Evolutionary conservation across 805 yeast genomes (phyloP).

Genomic region (Yarrowia hollandica): DNA sequence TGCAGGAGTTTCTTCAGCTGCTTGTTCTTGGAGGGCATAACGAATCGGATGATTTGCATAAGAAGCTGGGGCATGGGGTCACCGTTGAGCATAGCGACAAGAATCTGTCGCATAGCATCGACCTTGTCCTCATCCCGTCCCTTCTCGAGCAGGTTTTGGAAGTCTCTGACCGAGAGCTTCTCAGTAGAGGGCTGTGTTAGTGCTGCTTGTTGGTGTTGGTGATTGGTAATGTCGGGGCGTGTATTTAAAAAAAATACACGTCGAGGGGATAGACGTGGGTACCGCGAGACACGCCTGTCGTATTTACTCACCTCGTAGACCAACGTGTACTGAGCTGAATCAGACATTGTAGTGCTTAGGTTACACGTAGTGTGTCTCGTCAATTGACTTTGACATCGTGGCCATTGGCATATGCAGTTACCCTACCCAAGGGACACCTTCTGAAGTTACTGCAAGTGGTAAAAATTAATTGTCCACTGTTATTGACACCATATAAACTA

Average conservation of each 20-base stretch:
- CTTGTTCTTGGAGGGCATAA: slow-evolving; percentile 93
- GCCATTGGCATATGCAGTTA: slow-evolving; percentile 22
- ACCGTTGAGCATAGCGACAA: slow-evolving; percentile 85
- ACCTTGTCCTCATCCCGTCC: slow-evolving; percentile 86
- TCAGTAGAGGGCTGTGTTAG: slow-evolving; percentile 37
- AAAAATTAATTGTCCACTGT: no score
- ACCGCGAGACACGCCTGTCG: neutral
- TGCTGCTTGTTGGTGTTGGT: neutral
- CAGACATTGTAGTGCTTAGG: slow-evolving; percentile 45
- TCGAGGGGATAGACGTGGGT: neutral
- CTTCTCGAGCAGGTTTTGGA: slow-evolving; percentile 76
- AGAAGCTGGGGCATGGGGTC: slow-evolving; percentile 88
- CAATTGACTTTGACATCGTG: slow-evolving; percentile 29
- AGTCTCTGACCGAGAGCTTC: slow-evolving; percentile 61
- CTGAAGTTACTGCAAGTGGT: no score
- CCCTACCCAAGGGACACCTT: neutral
- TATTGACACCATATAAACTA: no score
- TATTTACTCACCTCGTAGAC: slow-evolving; percentile 36
- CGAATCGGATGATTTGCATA: slow-evolving; percentile 95
- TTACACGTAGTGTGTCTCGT: slow-evolving; percentile 27
- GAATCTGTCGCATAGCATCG: slow-evolving; percentile 83
- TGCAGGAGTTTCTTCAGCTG: slow-evolving; percentile 88
- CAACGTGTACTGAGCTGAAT: slow-evolving; percentile 40
- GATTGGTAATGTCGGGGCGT: neutral
- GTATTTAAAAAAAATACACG: neutral